phyloP scores from a whole-genome alignment of 1,139 yeast genomes.

The Suhomyces taliae region DNA sequence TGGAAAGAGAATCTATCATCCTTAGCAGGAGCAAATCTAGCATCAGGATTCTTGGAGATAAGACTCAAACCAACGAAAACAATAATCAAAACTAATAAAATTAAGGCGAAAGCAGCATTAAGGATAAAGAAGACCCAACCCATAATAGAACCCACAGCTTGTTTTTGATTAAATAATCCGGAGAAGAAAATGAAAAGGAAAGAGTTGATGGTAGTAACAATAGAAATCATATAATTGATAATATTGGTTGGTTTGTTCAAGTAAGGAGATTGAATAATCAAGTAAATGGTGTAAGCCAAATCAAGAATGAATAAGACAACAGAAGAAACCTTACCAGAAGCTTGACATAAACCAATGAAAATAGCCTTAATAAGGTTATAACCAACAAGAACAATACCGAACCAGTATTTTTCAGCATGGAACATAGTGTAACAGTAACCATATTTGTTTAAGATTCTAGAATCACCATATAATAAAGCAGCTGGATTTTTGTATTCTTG shows the following conservation, averaged over 20 bases:
- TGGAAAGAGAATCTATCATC: constrained; percentile 86
- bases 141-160: constrained; percentile 69
- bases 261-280: constrained; percentile 63
- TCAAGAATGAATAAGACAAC: constrained; percentile 65
- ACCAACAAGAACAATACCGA: constrained; percentile 58
- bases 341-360: constrained; percentile 69
- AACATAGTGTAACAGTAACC: constrained; percentile 86
- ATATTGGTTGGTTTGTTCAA: constrained; percentile 73
- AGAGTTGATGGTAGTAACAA: constrained; percentile 67
- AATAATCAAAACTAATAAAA: constrained; percentile 61
- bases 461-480: constrained; percentile 72
- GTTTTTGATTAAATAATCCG: constrained; percentile 67
- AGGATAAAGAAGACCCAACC: constrained; percentile 78
- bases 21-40: constrained; percentile 77
- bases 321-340: constrained; percentile 69
- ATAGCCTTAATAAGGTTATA: constrained; percentile 60
- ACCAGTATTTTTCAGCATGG: constrained; percentile 72
- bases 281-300: constrained; percentile 56
- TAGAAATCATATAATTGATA: constrained; percentile 60
- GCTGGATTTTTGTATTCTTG: constrained; percentile 66
- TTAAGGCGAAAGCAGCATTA: constrained; percentile 74
- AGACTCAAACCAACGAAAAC: constrained; percentile 56
- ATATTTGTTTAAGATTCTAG: constrained; percentile 60
- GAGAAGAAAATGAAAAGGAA: constrained; percentile 75
- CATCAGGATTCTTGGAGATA: constrained; percentile 75